These are phyloP conservation scores for Pythium myriotylum DNA, from an alignment of 352 stramenopile species.

Conservation along the genomic window DNA sequence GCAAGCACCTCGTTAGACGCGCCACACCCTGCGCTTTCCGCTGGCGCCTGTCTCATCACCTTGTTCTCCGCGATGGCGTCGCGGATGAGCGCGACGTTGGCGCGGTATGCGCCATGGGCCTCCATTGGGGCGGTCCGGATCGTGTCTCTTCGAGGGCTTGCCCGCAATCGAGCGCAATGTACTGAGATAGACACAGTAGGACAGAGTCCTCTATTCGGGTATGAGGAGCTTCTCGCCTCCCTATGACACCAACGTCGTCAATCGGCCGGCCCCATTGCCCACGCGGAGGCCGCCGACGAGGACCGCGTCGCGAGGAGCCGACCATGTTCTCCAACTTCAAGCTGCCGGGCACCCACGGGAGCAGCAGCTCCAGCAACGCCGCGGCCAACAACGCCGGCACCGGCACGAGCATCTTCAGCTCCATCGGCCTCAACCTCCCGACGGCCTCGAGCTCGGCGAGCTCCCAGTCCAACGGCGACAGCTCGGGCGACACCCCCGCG, in stretches of 20 bases:
- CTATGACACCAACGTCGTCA: neutral
- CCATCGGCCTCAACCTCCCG: constrained; percentile 33
- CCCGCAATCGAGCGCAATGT: neutral
- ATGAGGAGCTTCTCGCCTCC: constrained; percentile 2
- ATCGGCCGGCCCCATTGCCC: too few species aligned
- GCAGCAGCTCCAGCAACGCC: constrained; percentile 27
- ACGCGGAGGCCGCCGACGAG: neutral
- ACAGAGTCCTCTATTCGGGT: constrained; percentile 17
- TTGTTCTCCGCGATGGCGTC: constrained; percentile 67
- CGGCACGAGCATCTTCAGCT: constrained; percentile 70
- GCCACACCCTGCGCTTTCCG: neutral
- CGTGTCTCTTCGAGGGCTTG: neutral
- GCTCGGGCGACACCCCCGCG: neutral
- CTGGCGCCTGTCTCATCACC: constrained; percentile 17
- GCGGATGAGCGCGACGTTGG: constrained; percentile 61
- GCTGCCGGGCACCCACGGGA: constrained; percentile 43
- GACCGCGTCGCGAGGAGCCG: too few species aligned
- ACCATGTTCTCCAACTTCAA: constrained; percentile 78
- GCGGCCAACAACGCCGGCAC: constrained; percentile 31
- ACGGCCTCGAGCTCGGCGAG: constrained; percentile 5
- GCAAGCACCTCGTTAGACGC: constrained; percentile 13
- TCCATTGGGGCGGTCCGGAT: constrained; percentile 46
- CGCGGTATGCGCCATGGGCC: constrained; percentile 48
- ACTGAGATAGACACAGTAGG: constrained; percentile 5
- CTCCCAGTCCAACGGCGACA: constrained; percentile 1